Evolutionary conservation across 495 filamentous ascomycete genomes (phyloP), one percentile per base, ranked within the genome.

Genomic region (Choiromyces venosus): DNA sequence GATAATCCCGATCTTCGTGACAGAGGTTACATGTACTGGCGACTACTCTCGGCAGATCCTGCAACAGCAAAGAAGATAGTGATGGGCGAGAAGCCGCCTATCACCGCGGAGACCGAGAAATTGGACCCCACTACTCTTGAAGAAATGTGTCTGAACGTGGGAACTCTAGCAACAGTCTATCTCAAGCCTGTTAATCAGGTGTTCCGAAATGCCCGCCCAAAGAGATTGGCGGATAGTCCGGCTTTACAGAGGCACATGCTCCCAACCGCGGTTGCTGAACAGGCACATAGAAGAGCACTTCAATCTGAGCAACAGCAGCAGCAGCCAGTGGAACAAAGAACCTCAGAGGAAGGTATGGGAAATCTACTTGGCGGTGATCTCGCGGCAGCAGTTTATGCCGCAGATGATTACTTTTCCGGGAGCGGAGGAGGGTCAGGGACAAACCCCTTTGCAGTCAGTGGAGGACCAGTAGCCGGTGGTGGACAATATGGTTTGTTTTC

Each of bases 21-120:
- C 81, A 86, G 95, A 74, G 95, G 95, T 16, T 98, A 97, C 85
- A 97, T 99, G 93, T 99, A 99, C 85, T 99, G 95, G 95, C 91
- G 95, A 10, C 87, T 99, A 33, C 87, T 99, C 4, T 97, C 93
- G n/a, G 93, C 92, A 3, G 93, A 97, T 83, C 93, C 96, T 71
- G 88, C 91, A 25, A 88, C 89, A 0, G 95, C 95, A 12, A 94
- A 93, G 79, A 85, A 88, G 72, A 87, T 99, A 70, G 92, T 99
- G 75, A 97, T 98, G 94, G 94, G 94, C 73, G 91, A 96, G 77
- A 98, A 98, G 82, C 95, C 95, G 1, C 88, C 95, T 52, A 98
- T 99, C 84, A 97, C 93, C 4, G 95, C 95, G 65, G 96, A 98
- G 82, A 92, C 91, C 70, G 96, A 98, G 84, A 95, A 95, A 78